Evolutionary conservation across 2,329 filamentous ascomycete species (phyloP).

Genomic region (Cladosporium halotolerans): DNA sequence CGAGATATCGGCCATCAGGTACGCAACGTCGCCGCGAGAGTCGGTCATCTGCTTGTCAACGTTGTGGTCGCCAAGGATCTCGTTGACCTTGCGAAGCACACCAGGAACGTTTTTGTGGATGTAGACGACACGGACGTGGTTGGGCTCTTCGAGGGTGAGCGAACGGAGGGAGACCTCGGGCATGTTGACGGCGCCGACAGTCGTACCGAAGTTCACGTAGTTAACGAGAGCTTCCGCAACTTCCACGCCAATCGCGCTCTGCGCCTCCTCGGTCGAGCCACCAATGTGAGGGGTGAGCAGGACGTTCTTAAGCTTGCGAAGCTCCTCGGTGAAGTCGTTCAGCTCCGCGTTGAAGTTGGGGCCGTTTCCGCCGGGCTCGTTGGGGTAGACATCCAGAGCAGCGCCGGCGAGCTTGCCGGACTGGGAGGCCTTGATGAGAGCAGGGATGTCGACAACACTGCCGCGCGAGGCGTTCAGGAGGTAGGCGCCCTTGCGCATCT

Average conservation of each 20-base stretch:
- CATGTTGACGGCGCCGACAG: conserved; percentile 87
- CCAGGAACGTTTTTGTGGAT: conserved; percentile 96
- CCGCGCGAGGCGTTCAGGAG: conserved; percentile 94
- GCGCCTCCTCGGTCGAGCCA: conserved; percentile 94
- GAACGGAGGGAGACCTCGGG: conserved; percentile 89
- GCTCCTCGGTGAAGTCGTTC: conserved; percentile 78
- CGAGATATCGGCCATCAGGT: conserved; percentile 96
- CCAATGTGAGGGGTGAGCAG: conserved; percentile 96
- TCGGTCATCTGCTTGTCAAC: conserved; percentile 99
- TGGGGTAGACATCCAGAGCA: conserved; percentile 92
- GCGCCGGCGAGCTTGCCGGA: conserved; percentile 84
- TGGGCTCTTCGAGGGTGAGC: conserved; percentile 81
- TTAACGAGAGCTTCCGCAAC: conserved; percentile 80
- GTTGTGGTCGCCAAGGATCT: conserved; percentile 89
- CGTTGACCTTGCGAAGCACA: conserved; percentile 90
- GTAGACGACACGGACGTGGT: conserved; percentile 89
- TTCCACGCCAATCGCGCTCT: conserved; percentile 91
- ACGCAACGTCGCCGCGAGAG: conserved; percentile 86
- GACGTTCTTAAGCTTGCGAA: conserved; percentile 80
- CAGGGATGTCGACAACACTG: conserved; percentile 88
- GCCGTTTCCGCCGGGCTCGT: conserved; percentile 88
- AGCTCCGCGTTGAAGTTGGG: conserved; percentile 85
- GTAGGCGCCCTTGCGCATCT: conserved; percentile 91
- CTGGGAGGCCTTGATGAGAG: conserved; percentile 80
- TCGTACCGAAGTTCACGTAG: conserved; percentile 94